Base-by-base conservation (phyloP, 1,139 yeast genomes). In the Candida tropicalis region DNA sequence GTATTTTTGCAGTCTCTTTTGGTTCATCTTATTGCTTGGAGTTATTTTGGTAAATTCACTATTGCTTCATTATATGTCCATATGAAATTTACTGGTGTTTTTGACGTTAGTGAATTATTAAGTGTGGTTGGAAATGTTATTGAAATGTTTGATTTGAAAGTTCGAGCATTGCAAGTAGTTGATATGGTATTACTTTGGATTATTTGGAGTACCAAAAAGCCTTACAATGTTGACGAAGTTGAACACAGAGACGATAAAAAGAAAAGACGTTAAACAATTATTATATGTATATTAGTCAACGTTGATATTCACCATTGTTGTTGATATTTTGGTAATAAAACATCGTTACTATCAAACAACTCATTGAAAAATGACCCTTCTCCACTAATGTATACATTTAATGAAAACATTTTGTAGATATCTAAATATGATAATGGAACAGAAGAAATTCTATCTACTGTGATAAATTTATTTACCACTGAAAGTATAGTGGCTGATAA, bases 21-120 rank as follows among this genome's bases (percentile, higher is more conserved):
- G 11, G 10, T 48, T 22, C 52, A 48, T 35, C 46, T 49, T 13
- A 26, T 51, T 29, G 36, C 46, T 2, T 51, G 52, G 52, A 40
- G 42, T 9, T 34, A 37, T 18, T 39, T 42, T 38, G 47, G 44
- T 26, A 40, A 32, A 27, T 44, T 38, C 16, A 12, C 37, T 1
- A 18, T 45, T 9, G 25, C 33, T 18, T 31, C 31, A 5, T 7
- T 44, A 4, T 34, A 32, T 15, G 24, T 45, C 34, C 33, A 29
- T 11, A 18, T 49, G 13, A 15, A 5, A 12, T 27, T 49, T 15
- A 18, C 17, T 22, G 55, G 55, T 6, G 26, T 47, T 6, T 48
- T 50, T 36, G 52, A 51, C 33, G 51, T 45, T 28, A 49, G 40
- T 15, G 55, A 50, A 41, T 31, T 44, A 17, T 43, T 51, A 31